phyloP scores from a whole-genome alignment of 2,329 filamentous ascomycete genomes.

The Elsinoe fawcettii region DNA sequence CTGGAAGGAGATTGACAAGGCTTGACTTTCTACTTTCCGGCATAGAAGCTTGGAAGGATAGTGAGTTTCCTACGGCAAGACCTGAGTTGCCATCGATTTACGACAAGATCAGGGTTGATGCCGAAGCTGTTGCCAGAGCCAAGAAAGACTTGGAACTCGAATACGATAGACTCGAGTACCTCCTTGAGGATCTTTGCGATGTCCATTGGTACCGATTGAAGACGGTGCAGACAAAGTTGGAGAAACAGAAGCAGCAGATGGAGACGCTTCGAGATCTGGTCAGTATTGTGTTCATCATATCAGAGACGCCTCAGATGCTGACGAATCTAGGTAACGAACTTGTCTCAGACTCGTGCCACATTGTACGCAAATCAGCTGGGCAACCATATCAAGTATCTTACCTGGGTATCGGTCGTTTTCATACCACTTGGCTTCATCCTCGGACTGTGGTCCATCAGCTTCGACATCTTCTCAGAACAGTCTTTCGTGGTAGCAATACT shows the following conservation, averaged over 20 bases:
- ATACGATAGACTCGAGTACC: not conserved
- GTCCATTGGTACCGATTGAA: not conserved
- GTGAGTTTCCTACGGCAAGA: not conserved
- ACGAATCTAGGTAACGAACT: not conserved
- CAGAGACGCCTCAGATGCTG: not conserved
- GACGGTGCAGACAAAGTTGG: not conserved
- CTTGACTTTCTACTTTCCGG: not conserved
- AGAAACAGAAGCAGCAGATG: not conserved
- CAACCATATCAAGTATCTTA: not conserved
- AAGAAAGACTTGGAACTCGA: not conserved
- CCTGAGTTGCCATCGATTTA: not conserved
- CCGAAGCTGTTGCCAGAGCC: not conserved
- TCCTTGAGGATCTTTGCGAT: not conserved
- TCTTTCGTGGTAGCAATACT: not conserved
- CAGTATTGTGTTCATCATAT: not conserved
- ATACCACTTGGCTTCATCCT: not conserved
- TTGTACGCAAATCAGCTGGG: not conserved
- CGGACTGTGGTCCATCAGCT: not conserved
- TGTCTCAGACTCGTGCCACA: not conserved
- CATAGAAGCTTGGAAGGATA: not conserved
- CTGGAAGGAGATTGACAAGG: not conserved
- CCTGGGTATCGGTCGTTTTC: not conserved
- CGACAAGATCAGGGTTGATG: not conserved
- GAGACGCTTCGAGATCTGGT: not conserved
- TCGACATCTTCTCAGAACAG: not conserved